Evolutionary conservation across 2,329 filamentous ascomycete genomes (phyloP), one percentile per base, ranked within the genome.

Genomic region (Harringtonia lauricola): DNA sequence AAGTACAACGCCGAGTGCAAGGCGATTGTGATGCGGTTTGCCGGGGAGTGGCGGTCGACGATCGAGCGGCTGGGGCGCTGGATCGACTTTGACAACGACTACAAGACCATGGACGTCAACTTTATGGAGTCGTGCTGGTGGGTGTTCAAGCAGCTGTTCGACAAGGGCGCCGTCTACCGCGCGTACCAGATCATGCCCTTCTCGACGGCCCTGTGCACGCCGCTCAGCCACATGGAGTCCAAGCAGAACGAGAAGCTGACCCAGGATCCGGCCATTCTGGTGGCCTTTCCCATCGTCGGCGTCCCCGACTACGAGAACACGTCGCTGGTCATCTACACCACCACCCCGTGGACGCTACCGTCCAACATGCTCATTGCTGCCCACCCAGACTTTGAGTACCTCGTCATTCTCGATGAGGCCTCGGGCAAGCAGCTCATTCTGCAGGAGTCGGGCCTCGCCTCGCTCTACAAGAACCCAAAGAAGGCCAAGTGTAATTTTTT

Each of bases 111-210:
- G 87, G 83, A 96, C 61, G 74, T 82, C n/a, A 81, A 71, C 18
- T 96, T 94, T 66, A 96, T 95, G 90, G 90, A 95, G 67, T 83
- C 84, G 0, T 79, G 86, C 51, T 96, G 90, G 90, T 95, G 90
- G 89, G 84, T 92, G 17, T 95, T 95, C 71, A 94, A 92, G 68
- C 79, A 90, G 59, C 72, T 95, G 21, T 94, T 86, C 60, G 85
- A 94, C 54, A 94, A 95, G 65, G 85, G 80, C 45, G 72, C 83
- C 49, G 87, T 95, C 44, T 96, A 95, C 61, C 84, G 87, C 53
- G 89, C 87, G 36, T 85, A 92, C 63, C 80, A 82, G 57, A 87
- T 96, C 49, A 92, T 96, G 86, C 90, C 90, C 13, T 96, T 92
- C 64, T 95, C 87, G 26, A 95, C 88, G 2, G 87, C 83, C 15